Base-by-base conservation (phyloP, 1,139 yeast genomes). In the Sugiyamaella castrensis region DNA sequence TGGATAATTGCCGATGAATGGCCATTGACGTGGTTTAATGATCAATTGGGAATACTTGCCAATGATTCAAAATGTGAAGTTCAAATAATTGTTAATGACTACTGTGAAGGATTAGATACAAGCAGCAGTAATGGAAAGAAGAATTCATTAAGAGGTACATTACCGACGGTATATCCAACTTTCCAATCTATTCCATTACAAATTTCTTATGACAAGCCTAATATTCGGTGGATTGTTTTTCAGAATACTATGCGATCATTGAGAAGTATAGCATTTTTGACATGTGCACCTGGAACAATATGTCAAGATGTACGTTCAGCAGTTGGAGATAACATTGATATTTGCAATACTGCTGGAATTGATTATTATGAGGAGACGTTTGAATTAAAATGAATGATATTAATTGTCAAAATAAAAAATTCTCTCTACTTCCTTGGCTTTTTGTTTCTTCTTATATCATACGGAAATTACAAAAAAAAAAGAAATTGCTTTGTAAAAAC, bases 301-400 rank as follows among this genome's bases (percentile, higher is more conserved):
- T 28, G 38, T 12, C 24, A 26, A n/a, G 52, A 40, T 3, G 40
- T 71, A 70, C 46, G 64, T 26, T 76, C 80, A 79, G 79, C 79
- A 60, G 39, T 52, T 10, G 55, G 52, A 27, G 58, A 53, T 28
- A 38, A 43, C 26, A 16, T 53, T 15, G 48, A 43, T 31, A 28
- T 36, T 44, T 8, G 46, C 43, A n/a, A 46, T 45, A 19, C 3
- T 5, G 15, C 43, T 40, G 53, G 61, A 7, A 60, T 65, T 4
- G 68, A 64, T 45, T 65, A 64, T 50, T 65, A 59, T 43, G 69
- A 65, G 49, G 69, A 65, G 46, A 66, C 67, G 0, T 63, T 62
- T 28, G 36, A 45, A 24, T 27, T 46, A 16, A 19, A 19, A 19
- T 19, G 24, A 19, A 19, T n/a, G n/a, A n/a, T n/a, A n/a, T n/a